Conservation (phyloP, 2,329 filamentous ascomycete genomes). For the Tolypocladium tundrense region DNA sequence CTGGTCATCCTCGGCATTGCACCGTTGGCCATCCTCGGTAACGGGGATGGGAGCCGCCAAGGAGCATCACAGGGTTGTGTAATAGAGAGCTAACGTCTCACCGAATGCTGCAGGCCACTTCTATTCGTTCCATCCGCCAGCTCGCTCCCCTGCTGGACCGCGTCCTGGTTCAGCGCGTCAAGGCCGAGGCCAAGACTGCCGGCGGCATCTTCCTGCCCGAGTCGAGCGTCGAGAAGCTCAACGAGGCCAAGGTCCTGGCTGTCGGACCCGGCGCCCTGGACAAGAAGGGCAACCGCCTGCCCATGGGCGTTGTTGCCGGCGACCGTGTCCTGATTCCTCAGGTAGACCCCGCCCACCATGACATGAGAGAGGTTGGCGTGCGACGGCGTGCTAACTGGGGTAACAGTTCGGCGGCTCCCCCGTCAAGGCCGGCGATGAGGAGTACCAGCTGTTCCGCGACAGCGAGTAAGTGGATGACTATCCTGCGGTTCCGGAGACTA, state of each 20-base stretch:
- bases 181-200: conserved; percentile 93
- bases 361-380: neutral
- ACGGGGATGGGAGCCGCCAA: neutral
- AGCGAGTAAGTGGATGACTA: conserved; percentile 66
- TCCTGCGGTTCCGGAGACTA: neutral
- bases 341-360: conserved; percentile 40
- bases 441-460: conserved; percentile 93
- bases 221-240: conserved; percentile 93
- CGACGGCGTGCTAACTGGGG: conserved; percentile 13
- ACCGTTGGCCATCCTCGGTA: too few relatives aligned
- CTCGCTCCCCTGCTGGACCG: conserved; percentile 95
- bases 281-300: conserved; percentile 79
- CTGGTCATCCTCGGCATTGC: neutral
- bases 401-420: conserved; percentile 80
- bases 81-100: neutral
- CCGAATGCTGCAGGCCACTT: conserved; percentile 40
- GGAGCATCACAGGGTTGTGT: neutral
- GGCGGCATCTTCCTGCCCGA: conserved; percentile 97
- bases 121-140: conserved; percentile 89
- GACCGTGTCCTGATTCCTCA: conserved; percentile 95
- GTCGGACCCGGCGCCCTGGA: conserved; percentile 84
- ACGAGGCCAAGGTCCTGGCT: conserved; percentile 92
- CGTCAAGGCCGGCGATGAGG: conserved; percentile 95
- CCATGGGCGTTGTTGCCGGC: conserved; percentile 71
- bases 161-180: conserved; percentile 94